Conservation (phyloP, 2,329 filamentous ascomycete species). For the Pezicula neosporulosa region DNA sequence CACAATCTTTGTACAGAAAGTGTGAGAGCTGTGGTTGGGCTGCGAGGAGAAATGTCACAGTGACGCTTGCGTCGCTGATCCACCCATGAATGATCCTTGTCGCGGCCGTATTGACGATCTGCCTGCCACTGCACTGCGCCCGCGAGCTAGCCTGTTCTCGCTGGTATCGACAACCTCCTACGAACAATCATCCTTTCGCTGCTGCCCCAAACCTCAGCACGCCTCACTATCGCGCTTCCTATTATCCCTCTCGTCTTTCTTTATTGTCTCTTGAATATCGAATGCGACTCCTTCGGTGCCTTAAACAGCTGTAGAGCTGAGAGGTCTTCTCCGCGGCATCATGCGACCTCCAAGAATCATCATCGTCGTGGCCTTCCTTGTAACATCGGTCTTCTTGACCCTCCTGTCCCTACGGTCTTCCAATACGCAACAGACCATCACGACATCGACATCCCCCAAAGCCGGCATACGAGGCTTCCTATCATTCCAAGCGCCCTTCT, state of each 20-base stretch:
- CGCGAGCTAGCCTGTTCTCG: too few species aligned
- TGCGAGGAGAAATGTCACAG: too few species aligned
- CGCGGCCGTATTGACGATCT: too few species aligned
- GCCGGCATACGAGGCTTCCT: slow-evolving; percentile 56
- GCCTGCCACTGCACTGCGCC: too few species aligned
- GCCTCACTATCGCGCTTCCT: background rate
- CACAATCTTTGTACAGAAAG: too few species aligned
- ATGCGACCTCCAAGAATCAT: slow-evolving; percentile 31
- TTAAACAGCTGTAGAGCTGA: slow-evolving; percentile 21
- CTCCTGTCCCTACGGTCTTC: slow-evolving; percentile 26
- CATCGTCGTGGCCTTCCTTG: slow-evolving; percentile 25
- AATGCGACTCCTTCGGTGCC: slow-evolving; percentile 6
- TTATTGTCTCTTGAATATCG: slow-evolving; percentile 2
- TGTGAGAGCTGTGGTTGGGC: too few species aligned
- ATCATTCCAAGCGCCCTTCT: slow-evolving; percentile 73
- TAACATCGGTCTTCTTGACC: slow-evolving; percentile 25
- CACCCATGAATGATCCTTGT: too few species aligned
- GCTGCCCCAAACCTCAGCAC: background rate
- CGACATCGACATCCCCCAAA: slow-evolving; percentile 10
- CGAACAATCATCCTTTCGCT: too few species aligned
- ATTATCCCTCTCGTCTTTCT: background rate
- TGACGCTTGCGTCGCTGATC: too few species aligned
- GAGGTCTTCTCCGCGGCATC: slow-evolving; percentile 18
- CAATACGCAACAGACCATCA: slow-evolving; percentile 15
- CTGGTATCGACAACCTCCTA: too few species aligned